Evolutionary conservation across 1,284 basidiomycete species (phyloP).

Genomic region (Heimioporus punctisporus): DNA sequence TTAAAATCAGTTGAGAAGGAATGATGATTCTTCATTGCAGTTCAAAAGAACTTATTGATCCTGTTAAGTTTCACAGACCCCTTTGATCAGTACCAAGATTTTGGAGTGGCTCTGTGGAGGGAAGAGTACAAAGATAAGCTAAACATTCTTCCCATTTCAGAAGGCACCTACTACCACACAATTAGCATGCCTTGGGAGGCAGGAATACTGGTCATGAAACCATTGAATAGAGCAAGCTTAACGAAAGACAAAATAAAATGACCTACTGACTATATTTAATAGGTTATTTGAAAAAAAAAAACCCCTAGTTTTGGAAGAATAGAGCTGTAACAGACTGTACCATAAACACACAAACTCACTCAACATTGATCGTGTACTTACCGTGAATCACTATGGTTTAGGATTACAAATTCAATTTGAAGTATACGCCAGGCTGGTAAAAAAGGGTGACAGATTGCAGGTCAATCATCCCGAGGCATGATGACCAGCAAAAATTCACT

Average conservation of each 20-base stretch:
- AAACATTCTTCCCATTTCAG: background rate
- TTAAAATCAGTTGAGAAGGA: background rate
- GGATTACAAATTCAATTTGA: too few species aligned
- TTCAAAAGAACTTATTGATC: background rate
- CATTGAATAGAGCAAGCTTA: background rate
- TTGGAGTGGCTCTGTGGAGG: background rate
- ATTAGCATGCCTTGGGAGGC: background rate
- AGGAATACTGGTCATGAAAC: background rate
- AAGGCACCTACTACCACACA: background rate
- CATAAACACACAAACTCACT: too few species aligned
- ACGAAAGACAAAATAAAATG: background rate
- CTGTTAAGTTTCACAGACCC: background rate
- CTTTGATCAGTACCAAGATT: background rate
- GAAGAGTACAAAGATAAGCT: background rate
- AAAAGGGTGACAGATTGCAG: too few species aligned
- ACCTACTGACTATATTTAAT: too few species aligned
- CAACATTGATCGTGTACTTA: too few species aligned
- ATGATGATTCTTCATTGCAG: background rate
- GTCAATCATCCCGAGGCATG: too few species aligned
- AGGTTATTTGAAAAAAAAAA: too few species aligned
- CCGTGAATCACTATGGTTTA: too few species aligned
- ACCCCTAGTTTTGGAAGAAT: too few species aligned
- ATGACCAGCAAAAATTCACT: too few species aligned
- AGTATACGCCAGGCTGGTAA: too few species aligned
- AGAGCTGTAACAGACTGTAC: too few species aligned